Evolutionary conservation across 306 rosid species (phyloP), one percentile per base, ranked within the genome.

Genomic region (Inga oerstediana): DNA sequence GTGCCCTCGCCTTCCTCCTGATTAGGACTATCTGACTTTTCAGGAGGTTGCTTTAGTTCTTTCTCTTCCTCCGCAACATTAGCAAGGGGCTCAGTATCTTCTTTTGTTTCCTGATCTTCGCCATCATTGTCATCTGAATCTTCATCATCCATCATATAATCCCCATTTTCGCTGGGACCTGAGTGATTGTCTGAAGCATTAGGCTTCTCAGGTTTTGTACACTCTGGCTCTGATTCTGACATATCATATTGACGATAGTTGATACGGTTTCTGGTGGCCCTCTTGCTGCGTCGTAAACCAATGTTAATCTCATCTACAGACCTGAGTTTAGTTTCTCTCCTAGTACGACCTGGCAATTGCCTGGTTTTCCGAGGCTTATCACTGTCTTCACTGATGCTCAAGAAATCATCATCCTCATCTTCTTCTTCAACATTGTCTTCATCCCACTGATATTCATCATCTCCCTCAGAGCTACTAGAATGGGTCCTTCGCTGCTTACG

Each of bases 381-480:
- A 84, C 99, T 97, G 39, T 94, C 99, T 83, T 97, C 99, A 46
- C 99, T 97, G 45, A 83, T 83, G 88, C 97, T 93, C 45, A 86
- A 77, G 70, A 94, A 91, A 75, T 89, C 87, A 3, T 72, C 76
- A 24, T 79, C 89, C 24, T 91, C 97, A 13, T 95, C 98, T 45
- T 96, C 99, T 48, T 97, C 99, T 85, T 94, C 99, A n/a, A 89
- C 87, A 85, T 94, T 92, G 76, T 93, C 97, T 71, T 96, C 98
- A 66, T 94, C 98, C 90, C 94, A 88, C 74, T 76, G 90, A 86
- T 97, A 89, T 87, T 97, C 99, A 82, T 92, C 99, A 81, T 97
- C 99, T 70, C 95, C 99, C 88, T 97, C 99, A 67, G 99, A 97
- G 86, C 98, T 91, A 89, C 99, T 97, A 27, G 97, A 92, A 74